phyloP scores from a whole-genome alignment of 768 basidiomycete species.

The Termitomyces sp. region DNA sequence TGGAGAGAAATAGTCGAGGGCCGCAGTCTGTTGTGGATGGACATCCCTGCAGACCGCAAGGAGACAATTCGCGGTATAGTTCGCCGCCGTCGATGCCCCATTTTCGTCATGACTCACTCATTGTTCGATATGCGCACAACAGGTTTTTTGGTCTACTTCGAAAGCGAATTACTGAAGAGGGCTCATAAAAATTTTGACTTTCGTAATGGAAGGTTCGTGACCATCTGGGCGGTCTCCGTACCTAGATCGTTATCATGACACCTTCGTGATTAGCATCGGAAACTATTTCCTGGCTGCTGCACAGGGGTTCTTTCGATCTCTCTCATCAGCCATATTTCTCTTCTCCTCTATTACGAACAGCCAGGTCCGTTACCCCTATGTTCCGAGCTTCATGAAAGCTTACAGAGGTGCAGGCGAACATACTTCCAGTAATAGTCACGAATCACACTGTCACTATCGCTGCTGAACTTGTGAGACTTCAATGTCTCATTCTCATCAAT shows the following conservation, averaged over 20 bases:
- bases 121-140: not conserved
- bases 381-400: constrained; percentile 9
- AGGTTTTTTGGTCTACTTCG: constrained; percentile 93
- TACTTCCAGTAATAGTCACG: constrained; percentile 88
- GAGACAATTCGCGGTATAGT: constrained; percentile 79
- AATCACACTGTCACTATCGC: constrained; percentile 96
- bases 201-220: constrained; percentile 72
- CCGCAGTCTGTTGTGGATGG: constrained; percentile 69
- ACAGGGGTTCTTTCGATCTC: constrained; percentile 83
- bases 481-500: constrained; percentile 1
- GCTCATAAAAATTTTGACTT: constrained; percentile 96
- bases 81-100: not conserved
- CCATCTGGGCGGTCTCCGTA: not conserved
- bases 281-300: constrained; percentile 91
- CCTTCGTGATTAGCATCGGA: constrained; percentile 50
- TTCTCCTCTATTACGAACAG: constrained; percentile 90
- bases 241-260: not conserved
- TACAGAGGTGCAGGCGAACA: constrained; percentile 48
- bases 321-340: constrained; percentile 91
- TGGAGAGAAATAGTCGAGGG: constrained; percentile 95
- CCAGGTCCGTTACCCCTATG: constrained; percentile 28
- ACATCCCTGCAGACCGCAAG: constrained; percentile 85
- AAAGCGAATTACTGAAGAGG: constrained; percentile 78
- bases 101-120: not conserved
- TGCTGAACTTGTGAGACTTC: constrained; percentile 60